phyloP scores from a whole-genome alignment of 495 filamentous ascomycete species.

The Penicillium pulvis region DNA sequence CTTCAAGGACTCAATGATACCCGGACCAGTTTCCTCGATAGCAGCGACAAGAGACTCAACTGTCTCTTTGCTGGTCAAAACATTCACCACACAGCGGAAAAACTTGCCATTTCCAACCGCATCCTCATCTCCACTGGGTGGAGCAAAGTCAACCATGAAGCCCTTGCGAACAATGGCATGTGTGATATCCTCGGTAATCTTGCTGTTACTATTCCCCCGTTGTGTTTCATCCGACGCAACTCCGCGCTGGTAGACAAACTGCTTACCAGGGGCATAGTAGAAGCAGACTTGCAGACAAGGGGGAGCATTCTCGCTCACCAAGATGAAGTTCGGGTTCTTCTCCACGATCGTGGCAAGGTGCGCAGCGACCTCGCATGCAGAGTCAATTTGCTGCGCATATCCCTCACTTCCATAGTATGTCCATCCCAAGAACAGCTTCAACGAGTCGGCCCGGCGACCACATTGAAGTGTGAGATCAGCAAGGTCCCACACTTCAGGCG shows the following conservation, averaged over 20 bases:
- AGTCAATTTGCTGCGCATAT: constrained; percentile 64
- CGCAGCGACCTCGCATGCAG: constrained; percentile 65
- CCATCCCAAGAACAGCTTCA: constrained; percentile 88
- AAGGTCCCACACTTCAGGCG: constrained; percentile 79
- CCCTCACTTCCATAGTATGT: constrained; percentile 78
- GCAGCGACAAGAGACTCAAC: constrained; percentile 75
- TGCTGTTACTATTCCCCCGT: constrained; percentile 63
- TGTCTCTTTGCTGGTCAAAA: constrained; percentile 68
- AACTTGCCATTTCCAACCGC: constrained; percentile 69
- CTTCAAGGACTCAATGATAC: constrained; percentile 43
- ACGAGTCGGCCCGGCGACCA: constrained; percentile 77
- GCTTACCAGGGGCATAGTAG: constrained; percentile 68
- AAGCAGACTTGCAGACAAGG: constrained; percentile 96
- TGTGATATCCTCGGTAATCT: constrained; percentile 68
- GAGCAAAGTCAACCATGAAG: constrained; percentile 95
- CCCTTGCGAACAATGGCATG: constrained; percentile 66
- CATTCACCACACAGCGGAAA: constrained; percentile 87
- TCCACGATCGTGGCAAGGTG: constrained; percentile 63
- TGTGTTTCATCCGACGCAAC: constrained; percentile 40
- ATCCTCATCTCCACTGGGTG: constrained; percentile 55
- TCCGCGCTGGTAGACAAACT: constrained; percentile 43
- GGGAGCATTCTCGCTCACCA: constrained; percentile 74
- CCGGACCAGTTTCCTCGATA: constrained; percentile 65
- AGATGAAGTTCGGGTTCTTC: constrained; percentile 58
- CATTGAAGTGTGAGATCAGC: constrained; percentile 93